Conservation (phyloP, 208 protist species). For the Herpetomonas tarakana region DNA sequence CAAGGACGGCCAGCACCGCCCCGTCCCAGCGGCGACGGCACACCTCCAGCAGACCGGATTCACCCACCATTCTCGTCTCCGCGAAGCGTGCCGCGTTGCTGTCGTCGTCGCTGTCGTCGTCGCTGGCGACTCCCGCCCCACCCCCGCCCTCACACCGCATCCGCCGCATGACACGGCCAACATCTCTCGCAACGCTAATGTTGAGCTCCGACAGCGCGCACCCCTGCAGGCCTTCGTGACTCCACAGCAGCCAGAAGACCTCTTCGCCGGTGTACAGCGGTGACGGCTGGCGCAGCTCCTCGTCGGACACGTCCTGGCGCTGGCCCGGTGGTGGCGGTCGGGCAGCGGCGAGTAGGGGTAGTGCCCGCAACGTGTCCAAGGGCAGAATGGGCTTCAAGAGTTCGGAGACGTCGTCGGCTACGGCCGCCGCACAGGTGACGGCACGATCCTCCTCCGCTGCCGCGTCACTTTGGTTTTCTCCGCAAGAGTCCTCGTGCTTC, state of each 20-base stretch:
- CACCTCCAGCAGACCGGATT: background rate
- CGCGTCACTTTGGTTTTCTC: no score
- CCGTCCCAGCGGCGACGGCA: background rate
- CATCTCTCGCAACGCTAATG: background rate
- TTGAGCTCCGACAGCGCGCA: background rate
- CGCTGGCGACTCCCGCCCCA: background rate
- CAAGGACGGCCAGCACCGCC: background rate
- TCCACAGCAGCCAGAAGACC: background rate
- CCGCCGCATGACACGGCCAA: background rate
- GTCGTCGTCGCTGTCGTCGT: background rate
- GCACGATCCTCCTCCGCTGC: background rate
- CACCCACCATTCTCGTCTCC: background rate
- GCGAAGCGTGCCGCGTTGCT: background rate
- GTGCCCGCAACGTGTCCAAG: background rate
- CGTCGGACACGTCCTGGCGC: no score
- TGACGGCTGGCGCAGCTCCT: no score
- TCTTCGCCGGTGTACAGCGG: background rate
- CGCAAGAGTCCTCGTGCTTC: background rate
- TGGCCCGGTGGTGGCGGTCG: no score
- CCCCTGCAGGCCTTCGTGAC: background rate
- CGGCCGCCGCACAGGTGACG: background rate
- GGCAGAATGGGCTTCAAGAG: background rate
- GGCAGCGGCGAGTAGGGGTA: background rate
- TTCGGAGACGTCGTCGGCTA: background rate
- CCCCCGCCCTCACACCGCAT: background rate